Evolutionary conservation across 1,284 basidiomycete species (phyloP).

Genomic region (Mycocalia duriaeana): DNA sequence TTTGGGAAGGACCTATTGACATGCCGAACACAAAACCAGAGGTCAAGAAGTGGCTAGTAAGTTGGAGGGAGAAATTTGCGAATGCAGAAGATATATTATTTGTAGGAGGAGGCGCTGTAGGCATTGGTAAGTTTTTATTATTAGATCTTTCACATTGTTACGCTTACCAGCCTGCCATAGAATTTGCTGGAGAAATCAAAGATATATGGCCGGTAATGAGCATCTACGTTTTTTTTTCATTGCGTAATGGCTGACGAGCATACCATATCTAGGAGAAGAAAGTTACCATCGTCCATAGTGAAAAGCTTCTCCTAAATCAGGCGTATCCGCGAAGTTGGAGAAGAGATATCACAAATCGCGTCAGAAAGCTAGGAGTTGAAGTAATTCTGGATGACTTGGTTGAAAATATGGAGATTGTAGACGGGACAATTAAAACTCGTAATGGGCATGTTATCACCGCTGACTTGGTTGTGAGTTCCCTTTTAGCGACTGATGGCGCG

Average conservation of each 20-base stretch:
- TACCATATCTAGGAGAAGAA: constrained; percentile 42
- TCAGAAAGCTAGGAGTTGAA: constrained; percentile 41
- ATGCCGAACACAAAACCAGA: constrained; percentile 36
- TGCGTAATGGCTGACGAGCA: neutral
- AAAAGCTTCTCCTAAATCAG: constrained; percentile 46
- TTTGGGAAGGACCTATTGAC: constrained; percentile 40
- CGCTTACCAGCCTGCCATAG: constrained; percentile 21
- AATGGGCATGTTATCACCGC: constrained; percentile 48
- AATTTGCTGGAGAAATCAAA: constrained; percentile 49
- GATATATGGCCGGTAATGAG: constrained; percentile 43
- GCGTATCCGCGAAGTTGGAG: constrained; percentile 56
- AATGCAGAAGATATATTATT: constrained; percentile 42
- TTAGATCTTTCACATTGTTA: neutral
- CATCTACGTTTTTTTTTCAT: constrained; percentile 3
- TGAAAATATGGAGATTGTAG: constrained; percentile 38
- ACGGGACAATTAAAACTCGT: constrained; percentile 39
- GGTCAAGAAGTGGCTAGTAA: constrained; percentile 29
- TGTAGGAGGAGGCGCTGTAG: constrained; percentile 53
- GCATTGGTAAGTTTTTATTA: constrained; percentile 35
- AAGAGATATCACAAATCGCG: constrained; percentile 36
- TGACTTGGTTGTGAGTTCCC: constrained; percentile 50
- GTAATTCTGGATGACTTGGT: constrained; percentile 53
- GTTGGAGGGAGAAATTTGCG: constrained; percentile 39
- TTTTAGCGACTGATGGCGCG: neutral
- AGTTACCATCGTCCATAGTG: constrained; percentile 61